Evolutionary conservation across 2,329 filamentous ascomycete genomes (phyloP), one percentile per base, ranked within the genome.

Genomic region (Colletotrichum phormii): DNA sequence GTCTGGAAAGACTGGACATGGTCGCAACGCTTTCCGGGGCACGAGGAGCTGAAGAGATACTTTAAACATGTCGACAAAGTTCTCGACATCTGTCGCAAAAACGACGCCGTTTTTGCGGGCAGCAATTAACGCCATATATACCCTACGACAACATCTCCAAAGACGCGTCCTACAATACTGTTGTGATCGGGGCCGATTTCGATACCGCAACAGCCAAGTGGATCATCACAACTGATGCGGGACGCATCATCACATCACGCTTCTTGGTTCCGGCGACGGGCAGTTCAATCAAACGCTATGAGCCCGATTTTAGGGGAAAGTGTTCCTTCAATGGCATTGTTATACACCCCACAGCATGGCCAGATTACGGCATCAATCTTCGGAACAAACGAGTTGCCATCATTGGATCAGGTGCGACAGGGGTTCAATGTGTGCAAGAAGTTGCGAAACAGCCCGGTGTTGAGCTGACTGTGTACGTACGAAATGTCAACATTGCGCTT

Each of bases 401-500:
- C 13, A 77, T 82, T n/a, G 81, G 81, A 4, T 74, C 75, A 5
- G 80, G 80, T 0, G 79, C 80, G 4, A 78, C 80, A 1, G 79
- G 75, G 0, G 70, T 81, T 0, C 81, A 82, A 66, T 77, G 79
- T 37, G 74, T 80, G 1, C 79, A 79, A 66, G 76, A 78, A 61
- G 71, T 79, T 72, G 78, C 83, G 4, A 86, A 85, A 74, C 60
- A 78, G 75, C 66, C 42, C 4, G 79, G 83, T 11, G 66, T 64
- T 2, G 71, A 80, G 24, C 67, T 84, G 46, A 81, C 79, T 2
- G 86, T 91, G 2, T 90, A 90, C 76, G 86, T 91, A 72, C 83
- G 90, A 22, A 91, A 88, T 2, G 88, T 90, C 0, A 91, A 90
- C 69, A 84, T 88, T 13, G 88, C 86, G 13, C 77, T 92, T 0